These are phyloP conservation scores for Lasiosphaeriaceae sp. DNA, from an alignment of 495 filamentous ascomycete species.

Conservation along the genomic window DNA sequence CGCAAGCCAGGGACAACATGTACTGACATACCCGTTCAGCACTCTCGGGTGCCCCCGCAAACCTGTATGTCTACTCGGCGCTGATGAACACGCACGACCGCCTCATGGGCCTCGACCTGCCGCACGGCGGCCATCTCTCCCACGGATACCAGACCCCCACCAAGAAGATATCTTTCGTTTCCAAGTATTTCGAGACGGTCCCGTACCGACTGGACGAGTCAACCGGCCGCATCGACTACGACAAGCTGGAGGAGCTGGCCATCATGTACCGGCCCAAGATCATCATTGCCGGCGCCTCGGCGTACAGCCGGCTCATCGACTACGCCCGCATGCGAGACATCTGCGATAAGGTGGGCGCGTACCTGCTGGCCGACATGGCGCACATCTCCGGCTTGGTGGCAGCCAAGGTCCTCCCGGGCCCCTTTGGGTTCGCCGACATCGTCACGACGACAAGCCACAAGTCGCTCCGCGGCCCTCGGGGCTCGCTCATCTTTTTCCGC, in stretches of 20 bases:
- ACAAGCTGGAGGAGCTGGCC: slow-evolving; percentile 79
- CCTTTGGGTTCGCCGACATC: slow-evolving; percentile 86
- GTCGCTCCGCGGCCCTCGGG: slow-evolving; percentile 87
- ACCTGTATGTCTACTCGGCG: slow-evolving; percentile 93
- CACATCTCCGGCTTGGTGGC: slow-evolving; percentile 94
- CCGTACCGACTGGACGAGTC: slow-evolving; percentile 88
- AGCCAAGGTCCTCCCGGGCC: slow-evolving; percentile 80
- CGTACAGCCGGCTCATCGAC: slow-evolving; percentile 92
- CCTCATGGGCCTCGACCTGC: slow-evolving; percentile 94
- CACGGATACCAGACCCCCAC: slow-evolving; percentile 97
- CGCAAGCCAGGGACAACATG: background rate
- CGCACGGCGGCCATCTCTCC: slow-evolving; percentile 93
- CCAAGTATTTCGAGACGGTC: slow-evolving; percentile 97
- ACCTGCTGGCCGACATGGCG: slow-evolving; percentile 94
- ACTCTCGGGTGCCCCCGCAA: slow-evolving; percentile 91
- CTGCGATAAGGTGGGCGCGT: slow-evolving; percentile 84
- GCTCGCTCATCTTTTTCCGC: slow-evolving; percentile 97
- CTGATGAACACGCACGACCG: slow-evolving; percentile 88
- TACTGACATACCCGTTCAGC: slow-evolving; percentile 46
- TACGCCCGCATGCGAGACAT: slow-evolving; percentile 85
- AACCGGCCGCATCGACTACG: slow-evolving; percentile 93
- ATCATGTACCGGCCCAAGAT: slow-evolving; percentile 88
- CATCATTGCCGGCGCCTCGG: slow-evolving; percentile 90
- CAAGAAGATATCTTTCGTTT: slow-evolving; percentile 97
- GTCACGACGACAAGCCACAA: slow-evolving; percentile 99